Evolutionary conservation across 2,329 filamentous ascomycete species (phyloP), one percentile per base, ranked within the genome.

Genomic region (Ascochyta pisi): DNA sequence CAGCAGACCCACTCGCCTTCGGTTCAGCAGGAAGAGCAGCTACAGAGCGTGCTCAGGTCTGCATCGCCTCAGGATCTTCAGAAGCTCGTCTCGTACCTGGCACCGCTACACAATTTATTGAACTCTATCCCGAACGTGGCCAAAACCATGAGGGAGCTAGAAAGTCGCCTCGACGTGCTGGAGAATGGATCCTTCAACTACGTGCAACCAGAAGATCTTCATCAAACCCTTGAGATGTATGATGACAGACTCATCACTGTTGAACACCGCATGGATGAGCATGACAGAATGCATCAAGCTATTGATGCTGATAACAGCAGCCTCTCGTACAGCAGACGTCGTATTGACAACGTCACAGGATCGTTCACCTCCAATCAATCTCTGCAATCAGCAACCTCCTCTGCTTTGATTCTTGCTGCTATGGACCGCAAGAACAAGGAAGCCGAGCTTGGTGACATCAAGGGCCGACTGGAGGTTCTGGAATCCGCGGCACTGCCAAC

Each of bases 111-210:
- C 44, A 73, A 72, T 40, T 61, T 76, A 13, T 61, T 78, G 33
- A 73, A 65, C 19, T 68, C 70, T 6, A 73, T 77, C n/a, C 75
- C 76, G 1, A 73, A 74, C 43, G 67, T 78, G 27, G 69, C 74
- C 29, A 71, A 83, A 39, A 79, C 81, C n/a, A 80, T 88, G 56
- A 78, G 83, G 54, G 81, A 83, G 16, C 84, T 92, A 56, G 85
- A 86, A 34, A 81, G 84, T 48, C 86, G 90, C 1, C 73, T 94
- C 12, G 87, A 90, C 44, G 78, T 81, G 51, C 79, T 93, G 6
- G 90, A 94, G 73, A 90, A 83, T 46, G 79, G 84, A 1, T 92
- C 89, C 0, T 90, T 92, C 66, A 85, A 86, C 23, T 81, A 84
- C 39, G 80, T 82, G 16, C 82, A 83, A n/a, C 83, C 89, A 43